Evolutionary conservation across 116 monocot genomes (phyloP).

Genomic region (Zostera marina): DNA sequence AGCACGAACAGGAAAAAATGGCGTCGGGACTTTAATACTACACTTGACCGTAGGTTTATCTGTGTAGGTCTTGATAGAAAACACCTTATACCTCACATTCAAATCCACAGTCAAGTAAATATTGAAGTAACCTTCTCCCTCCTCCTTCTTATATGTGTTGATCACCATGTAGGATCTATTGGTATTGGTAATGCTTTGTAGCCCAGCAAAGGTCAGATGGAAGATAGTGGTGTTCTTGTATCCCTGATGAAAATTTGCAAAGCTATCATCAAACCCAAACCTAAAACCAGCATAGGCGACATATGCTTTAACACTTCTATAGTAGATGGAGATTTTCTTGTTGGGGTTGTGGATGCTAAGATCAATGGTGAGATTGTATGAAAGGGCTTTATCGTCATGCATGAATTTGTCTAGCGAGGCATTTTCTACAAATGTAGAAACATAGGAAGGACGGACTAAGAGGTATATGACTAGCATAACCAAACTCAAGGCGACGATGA

Average conservation of each 20-base stretch:
- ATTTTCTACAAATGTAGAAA: conserved; percentile 36
- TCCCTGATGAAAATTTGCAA: conserved; percentile 47
- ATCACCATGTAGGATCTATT: conserved; percentile 3
- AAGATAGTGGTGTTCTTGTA: conserved; percentile 41
- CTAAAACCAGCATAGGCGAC: conserved; percentile 33
- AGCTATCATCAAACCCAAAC: conserved; percentile 16
- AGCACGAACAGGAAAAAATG: background rate
- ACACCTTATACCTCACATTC: conserved; percentile 29
- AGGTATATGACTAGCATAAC: conserved; percentile 58
- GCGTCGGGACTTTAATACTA: conserved; percentile 14
- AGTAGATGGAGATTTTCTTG: conserved; percentile 44
- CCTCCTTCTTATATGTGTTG: conserved; percentile 5
- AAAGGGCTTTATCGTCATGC: conserved; percentile 20
- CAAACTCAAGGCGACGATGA: conserved; percentile 45
- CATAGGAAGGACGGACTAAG: conserved; percentile 35
- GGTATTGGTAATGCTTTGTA: background rate
- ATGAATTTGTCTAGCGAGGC: conserved; percentile 48
- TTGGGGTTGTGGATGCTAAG: conserved; percentile 48
- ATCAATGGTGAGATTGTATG: conserved; percentile 25
- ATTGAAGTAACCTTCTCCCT: conserved; percentile 13
- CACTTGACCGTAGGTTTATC: conserved; percentile 18
- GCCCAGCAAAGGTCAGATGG: conserved; percentile 17
- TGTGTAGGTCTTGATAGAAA: conserved; percentile 21
- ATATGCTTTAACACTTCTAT: conserved; percentile 31
- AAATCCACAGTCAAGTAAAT: conserved; percentile 9